Evolutionary conservation across 768 basidiomycete species (phyloP).

Genomic region (Cyathus striatus): DNA sequence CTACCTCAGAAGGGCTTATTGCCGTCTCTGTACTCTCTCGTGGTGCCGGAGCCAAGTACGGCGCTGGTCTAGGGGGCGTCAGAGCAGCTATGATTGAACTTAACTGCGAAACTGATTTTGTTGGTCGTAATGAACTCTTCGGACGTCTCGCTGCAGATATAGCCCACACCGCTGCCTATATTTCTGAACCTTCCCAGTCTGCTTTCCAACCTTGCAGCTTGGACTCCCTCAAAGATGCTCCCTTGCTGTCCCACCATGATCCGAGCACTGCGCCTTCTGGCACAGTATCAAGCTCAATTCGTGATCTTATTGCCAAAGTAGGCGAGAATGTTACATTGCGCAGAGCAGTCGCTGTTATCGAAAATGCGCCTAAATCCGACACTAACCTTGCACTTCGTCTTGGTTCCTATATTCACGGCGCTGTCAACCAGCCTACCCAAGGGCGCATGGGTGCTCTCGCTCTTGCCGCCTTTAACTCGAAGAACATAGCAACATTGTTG

Average conservation of each 20-base stretch:
- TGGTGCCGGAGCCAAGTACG: conserved; percentile 38
- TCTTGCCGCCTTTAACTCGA: conserved; percentile 47
- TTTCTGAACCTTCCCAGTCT: conserved; percentile 36
- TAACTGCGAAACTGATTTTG: conserved; percentile 97
- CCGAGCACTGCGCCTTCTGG: conserved; percentile 27
- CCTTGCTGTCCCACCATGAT: conserved; percentile 47
- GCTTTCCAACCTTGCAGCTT: conserved; percentile 47
- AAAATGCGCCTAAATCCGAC: conserved; percentile 31
- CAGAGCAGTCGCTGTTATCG: conserved; percentile 46
- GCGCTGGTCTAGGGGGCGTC: conserved; percentile 37
- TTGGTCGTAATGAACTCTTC: conserved; percentile 83
- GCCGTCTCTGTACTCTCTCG: conserved; percentile 70
- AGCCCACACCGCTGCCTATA: conserved; percentile 77
- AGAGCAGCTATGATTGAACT: conserved; percentile 88
- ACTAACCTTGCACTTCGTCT: conserved; percentile 35
- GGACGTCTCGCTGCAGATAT: conserved; percentile 71
- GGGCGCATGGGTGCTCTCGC: conserved; percentile 60
- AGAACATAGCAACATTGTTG: conserved; percentile 37
- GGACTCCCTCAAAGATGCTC: conserved; percentile 52
- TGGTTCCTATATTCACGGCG: conserved; percentile 62
- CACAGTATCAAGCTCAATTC: conserved; percentile 61
- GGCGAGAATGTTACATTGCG: conserved; percentile 76
- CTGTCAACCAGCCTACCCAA: conserved; percentile 38
- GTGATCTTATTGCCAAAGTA: conserved; percentile 66
- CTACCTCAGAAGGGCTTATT: conserved; percentile 75